Evolutionary conservation across 169 alveolate species (phyloP).

Genomic region (Cryptosporidium xiaoi): DNA sequence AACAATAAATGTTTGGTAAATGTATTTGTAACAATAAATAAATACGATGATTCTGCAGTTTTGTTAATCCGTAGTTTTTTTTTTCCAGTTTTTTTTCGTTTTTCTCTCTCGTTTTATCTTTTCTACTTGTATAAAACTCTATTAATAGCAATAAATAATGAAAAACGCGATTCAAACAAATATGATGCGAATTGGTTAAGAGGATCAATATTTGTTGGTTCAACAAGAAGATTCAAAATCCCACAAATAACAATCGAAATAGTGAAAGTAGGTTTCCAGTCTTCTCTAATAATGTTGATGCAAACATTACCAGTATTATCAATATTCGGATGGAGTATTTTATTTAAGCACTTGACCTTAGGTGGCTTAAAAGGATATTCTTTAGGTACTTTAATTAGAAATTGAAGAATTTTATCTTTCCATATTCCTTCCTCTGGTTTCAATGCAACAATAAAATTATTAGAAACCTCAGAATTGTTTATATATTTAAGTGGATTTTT

Average conservation of each 20-base stretch:
- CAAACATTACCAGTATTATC: slow-evolving; percentile 93
- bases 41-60: background rate
- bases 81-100: background rate
- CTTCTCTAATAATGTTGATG: slow-evolving; percentile 91
- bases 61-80: background rate
- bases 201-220: slow-evolving; percentile 90
- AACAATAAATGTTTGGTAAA: too few species aligned
- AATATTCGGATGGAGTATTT: slow-evolving; percentile 92
- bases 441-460: slow-evolving; percentile 14
- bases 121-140: background rate
- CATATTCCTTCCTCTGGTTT: slow-evolving; percentile 58
- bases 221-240: slow-evolving; percentile 84
- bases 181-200: slow-evolving; percentile 78
- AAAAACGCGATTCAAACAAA: slow-evolving; percentile 6
- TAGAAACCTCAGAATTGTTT: slow-evolving; percentile 8
- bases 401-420: slow-evolving; percentile 30
- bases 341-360: slow-evolving; percentile 83
- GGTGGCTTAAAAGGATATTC: slow-evolving; percentile 87
- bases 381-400: slow-evolving; percentile 42
- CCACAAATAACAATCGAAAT: slow-evolving; percentile 89
- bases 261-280: slow-evolving; percentile 92
- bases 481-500: background rate
- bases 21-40: too few species aligned
- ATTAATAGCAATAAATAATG: slow-evolving; percentile 23
- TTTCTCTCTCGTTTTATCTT: background rate